Conservation (phyloP, 192 early-diverging fungal species). For the Diversispora eburnea region DNA sequence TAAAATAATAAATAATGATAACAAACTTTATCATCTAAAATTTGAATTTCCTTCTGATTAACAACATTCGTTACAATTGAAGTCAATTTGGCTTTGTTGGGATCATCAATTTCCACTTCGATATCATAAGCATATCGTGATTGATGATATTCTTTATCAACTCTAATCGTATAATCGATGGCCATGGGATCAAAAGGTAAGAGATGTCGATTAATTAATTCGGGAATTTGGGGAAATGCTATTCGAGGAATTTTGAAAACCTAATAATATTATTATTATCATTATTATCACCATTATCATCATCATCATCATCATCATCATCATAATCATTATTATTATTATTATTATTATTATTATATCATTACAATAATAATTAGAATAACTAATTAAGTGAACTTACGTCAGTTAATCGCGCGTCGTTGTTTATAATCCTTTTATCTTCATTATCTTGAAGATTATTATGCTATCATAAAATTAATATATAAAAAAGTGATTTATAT, state of each 20-base stretch:
- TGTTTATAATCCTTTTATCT: conserved; percentile 83
- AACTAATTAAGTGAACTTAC: conserved; percentile 35
- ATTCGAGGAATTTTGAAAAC: conserved; percentile 66
- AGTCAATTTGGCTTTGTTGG: conserved; percentile 56
- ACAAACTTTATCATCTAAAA: conserved; percentile 50
- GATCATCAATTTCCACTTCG: conserved; percentile 84
- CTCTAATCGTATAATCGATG: conserved; percentile 84
- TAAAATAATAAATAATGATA: background rate
- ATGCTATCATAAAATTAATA: conserved; percentile 38
- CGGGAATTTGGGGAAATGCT: conserved; percentile 77
- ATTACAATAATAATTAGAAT: background rate
- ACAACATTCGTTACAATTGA: conserved; percentile 38
- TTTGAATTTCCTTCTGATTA: conserved; percentile 41
- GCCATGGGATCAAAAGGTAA: conserved; percentile 81
- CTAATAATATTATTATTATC: conserved; percentile 31
- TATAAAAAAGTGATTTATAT: background rate
- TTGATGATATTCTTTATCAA: conserved; percentile 74
- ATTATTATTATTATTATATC: no score
- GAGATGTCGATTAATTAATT: conserved; percentile 73
- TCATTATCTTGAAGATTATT: conserved; percentile 88
- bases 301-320: no score
- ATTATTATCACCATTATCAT: no score
- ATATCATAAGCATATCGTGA: conserved; percentile 84
- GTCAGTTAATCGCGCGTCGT: conserved; percentile 68
- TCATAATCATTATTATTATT: no score